phyloP scores from a whole-genome alignment of 805 yeast genomes.

The Candida nemodendra region DNA sequence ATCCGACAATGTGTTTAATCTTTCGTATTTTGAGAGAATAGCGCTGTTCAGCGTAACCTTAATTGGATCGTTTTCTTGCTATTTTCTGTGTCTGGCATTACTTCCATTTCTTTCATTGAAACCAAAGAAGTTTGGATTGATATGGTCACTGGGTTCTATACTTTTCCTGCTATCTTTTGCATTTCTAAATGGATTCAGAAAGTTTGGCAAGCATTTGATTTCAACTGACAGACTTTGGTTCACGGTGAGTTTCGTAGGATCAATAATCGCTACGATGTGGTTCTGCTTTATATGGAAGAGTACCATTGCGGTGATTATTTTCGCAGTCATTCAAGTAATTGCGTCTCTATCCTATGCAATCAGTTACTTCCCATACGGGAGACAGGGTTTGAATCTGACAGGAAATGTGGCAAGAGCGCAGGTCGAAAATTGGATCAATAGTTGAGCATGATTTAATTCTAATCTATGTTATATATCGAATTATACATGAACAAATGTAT shows the following conservation, averaged over 20 bases:
- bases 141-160: slow-evolving; percentile 86
- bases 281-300: slow-evolving; percentile 64
- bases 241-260: slow-evolving; percentile 68
- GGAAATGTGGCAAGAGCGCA: slow-evolving; percentile 45
- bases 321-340: slow-evolving; percentile 70
- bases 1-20: slow-evolving; percentile 35
- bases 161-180: slow-evolving; percentile 84
- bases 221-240: slow-evolving; percentile 74
- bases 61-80: slow-evolving; percentile 71
- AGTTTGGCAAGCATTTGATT: slow-evolving; percentile 63
- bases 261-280: slow-evolving; percentile 70
- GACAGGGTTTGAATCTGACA: slow-evolving; percentile 60
- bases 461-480: not conserved
- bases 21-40: slow-evolving; percentile 73
- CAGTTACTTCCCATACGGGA: slow-evolving; percentile 91
- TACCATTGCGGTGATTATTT: slow-evolving; percentile 66
- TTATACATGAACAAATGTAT: not conserved
- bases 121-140: slow-evolving; percentile 80
- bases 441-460: slow-evolving; percentile 2
- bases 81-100: slow-evolving; percentile 68
- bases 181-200: slow-evolving; percentile 78
- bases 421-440: slow-evolving; percentile 31
- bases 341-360: slow-evolving; percentile 81
- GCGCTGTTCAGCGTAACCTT: slow-evolving; percentile 74
- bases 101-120: slow-evolving; percentile 80